Evolutionary conservation across 78 protist genomes (phyloP).

Genomic region (Pigoraptor vietnamica): DNA sequence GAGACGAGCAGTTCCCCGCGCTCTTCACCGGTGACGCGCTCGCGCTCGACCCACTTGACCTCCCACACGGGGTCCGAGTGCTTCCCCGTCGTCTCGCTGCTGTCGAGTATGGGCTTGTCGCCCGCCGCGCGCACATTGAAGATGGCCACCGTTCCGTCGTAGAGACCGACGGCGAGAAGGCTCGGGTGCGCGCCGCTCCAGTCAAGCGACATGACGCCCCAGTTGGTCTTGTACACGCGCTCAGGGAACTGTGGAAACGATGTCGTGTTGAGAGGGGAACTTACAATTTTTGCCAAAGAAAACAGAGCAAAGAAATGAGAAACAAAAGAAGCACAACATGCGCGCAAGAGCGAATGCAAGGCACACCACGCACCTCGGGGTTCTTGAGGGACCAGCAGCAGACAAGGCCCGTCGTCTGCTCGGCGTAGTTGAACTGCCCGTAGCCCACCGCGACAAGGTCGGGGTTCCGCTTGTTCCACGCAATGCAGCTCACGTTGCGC

Average conservation of each 20-base stretch:
- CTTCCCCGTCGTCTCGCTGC: conserved; percentile 7
- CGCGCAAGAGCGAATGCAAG: no score
- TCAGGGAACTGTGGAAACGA: not conserved
- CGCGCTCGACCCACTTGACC: conserved; percentile 26
- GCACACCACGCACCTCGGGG: conserved; percentile 5
- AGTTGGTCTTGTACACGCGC: not conserved
- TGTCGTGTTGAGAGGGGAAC: not conserved
- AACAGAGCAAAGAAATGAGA: not conserved
- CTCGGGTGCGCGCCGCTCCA: not conserved
- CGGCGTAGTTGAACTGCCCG: conserved; percentile 14
- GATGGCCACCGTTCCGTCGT: conserved; percentile 55
- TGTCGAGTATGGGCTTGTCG: not conserved
- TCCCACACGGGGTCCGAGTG: conserved; percentile 68
- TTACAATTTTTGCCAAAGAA: not conserved
- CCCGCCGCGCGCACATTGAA: conserved; percentile 41
- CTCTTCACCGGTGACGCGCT: not conserved
- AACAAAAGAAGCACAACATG: not conserved
- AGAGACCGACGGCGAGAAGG: conserved; percentile 55
- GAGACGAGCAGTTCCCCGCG: conserved; percentile 50
- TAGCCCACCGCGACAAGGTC: conserved; percentile 48
- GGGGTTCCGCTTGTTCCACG: conserved; percentile 7
- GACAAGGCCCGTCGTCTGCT: conserved; percentile 28
- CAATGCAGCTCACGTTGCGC: conserved; percentile 20
- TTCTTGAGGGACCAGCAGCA: conserved; percentile 57
- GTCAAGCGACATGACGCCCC: conserved; percentile 34